These are phyloP conservation scores for Cercospora sp. DNA, from an alignment of 2,329 filamentous ascomycete species.

Conservation along the genomic window DNA sequence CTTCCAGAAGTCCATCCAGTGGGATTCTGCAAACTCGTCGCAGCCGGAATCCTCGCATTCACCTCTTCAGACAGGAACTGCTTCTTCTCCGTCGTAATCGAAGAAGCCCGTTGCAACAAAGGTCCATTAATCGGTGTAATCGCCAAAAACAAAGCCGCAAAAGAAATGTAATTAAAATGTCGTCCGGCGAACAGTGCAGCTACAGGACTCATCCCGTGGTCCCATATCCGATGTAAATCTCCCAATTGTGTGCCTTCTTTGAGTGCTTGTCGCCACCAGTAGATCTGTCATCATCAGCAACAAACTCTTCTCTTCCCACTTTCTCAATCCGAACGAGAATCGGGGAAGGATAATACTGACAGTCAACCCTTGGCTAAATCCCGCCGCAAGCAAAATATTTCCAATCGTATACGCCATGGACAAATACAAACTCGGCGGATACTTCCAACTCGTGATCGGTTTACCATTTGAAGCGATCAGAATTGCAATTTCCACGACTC, in stretches of 20 bases:
- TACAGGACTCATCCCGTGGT: slow-evolving; percentile 21
- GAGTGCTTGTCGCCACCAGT: slow-evolving; percentile 24
- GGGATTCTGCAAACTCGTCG: slow-evolving; percentile 9
- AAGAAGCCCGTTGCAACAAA: slow-evolving; percentile 21
- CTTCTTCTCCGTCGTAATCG: slow-evolving; percentile 15
- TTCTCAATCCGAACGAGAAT: not conserved
- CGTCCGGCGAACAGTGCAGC: slow-evolving; percentile 19
- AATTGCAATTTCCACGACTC: slow-evolving; percentile 19
- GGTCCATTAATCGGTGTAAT: slow-evolving; percentile 24
- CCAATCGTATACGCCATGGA: slow-evolving; percentile 24
- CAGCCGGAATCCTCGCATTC: slow-evolving; percentile 10
- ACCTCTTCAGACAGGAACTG: slow-evolving; percentile 17
- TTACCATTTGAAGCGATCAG: slow-evolving; percentile 17
- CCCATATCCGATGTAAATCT: slow-evolving; percentile 22
- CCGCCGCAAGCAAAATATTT: slow-evolving; percentile 21
- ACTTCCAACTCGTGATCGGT: slow-evolving; percentile 21
- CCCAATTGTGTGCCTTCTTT: slow-evolving; percentile 23
- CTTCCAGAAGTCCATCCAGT: slow-evolving; percentile 21
- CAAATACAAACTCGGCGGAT: slow-evolving; percentile 23
- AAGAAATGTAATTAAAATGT: slow-evolving; percentile 24
- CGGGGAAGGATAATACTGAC: not conserved
- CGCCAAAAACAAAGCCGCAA: slow-evolving; percentile 21
- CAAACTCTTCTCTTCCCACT: not conserved
- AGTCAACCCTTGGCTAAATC: slow-evolving; percentile 22
- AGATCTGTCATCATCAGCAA: slow-evolving; percentile 7